A percentile compares a stretch with the other conserved stretches of the same genome.
Evolutionary conservation across 2,329 filamentous ascomycete species (phyloP).

Genomic region (Claviceps maximensis): DNA sequence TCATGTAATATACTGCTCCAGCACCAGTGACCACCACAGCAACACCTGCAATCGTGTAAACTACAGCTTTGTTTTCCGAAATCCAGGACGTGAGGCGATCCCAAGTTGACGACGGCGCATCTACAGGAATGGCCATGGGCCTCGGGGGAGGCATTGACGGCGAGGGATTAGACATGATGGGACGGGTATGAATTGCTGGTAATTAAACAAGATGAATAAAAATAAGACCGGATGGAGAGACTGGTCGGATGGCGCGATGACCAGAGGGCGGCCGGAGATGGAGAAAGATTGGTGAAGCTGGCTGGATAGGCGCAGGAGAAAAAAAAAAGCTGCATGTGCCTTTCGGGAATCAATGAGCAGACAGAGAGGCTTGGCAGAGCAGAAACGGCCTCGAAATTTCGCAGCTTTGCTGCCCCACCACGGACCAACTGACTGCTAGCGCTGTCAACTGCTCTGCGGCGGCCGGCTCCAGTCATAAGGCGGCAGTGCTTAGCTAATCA

Average conservation of each 20-base stretch:
- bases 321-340: slow-evolving; percentile 11
- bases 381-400: slow-evolving; percentile 4
- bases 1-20: slow-evolving; percentile 86
- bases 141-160: slow-evolving; percentile 34
- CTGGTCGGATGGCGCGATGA: slow-evolving; percentile 12
- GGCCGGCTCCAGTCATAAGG: neutral
- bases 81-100: slow-evolving; percentile 85
- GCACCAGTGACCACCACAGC: slow-evolving; percentile 84
- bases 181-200: slow-evolving; percentile 10
- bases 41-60: slow-evolving; percentile 92
- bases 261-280: slow-evolving; percentile 8
- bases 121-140: slow-evolving; percentile 33
- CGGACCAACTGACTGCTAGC: too few species aligned
- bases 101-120: slow-evolving; percentile 61
- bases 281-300: slow-evolving; percentile 2
- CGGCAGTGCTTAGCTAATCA: neutral
- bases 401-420: neutral
- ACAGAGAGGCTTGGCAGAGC: neutral
- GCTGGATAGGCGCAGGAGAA: slow-evolving; percentile 16
- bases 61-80: slow-evolving; percentile 86
- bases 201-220: slow-evolving; percentile 11
- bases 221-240: slow-evolving; percentile 14
- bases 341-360: neutral
- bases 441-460: neutral
- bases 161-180: slow-evolving; percentile 31